Percentiles rank a stretch among this genome's conserved stretches.
Conservation (phyloP, 2,329 filamentous ascomycete genomes). For the Colletotrichum gloeosporioides region DNA sequence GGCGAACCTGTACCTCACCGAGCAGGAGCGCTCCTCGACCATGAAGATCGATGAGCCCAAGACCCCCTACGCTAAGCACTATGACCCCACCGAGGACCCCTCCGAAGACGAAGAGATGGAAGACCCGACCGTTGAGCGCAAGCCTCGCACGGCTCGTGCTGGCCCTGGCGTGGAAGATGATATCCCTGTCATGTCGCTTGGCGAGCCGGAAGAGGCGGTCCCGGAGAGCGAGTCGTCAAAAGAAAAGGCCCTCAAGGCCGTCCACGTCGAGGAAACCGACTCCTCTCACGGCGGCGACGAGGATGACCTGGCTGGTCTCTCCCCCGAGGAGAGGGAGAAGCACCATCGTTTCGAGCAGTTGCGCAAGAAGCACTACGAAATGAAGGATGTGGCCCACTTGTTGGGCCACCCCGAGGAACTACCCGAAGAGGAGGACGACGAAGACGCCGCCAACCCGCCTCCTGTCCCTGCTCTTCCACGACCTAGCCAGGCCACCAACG, state of each 20-base stretch:
- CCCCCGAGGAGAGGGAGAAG: constrained; percentile 83
- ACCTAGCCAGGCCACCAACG: constrained; percentile 15
- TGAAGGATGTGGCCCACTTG: constrained; percentile 90
- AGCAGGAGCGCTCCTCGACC: constrained; percentile 91
- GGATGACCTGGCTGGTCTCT: constrained; percentile 58
- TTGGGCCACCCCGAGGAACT: constrained; percentile 77
- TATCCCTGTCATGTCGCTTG: constrained; percentile 90
- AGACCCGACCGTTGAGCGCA: constrained; percentile 55
- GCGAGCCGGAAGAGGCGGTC: constrained; percentile 83
- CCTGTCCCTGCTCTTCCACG: constrained; percentile 50
- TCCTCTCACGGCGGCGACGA: constrained; percentile 63
- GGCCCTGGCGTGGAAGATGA: constrained; percentile 60
- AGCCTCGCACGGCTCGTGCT: constrained; percentile 27
- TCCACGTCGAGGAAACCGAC: constrained; percentile 74
- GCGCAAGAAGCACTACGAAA: constrained; percentile 98
- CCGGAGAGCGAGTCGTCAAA: constrained; percentile 49
- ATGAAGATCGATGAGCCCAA: constrained; percentile 99
- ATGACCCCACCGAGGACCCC: constrained; percentile 88
- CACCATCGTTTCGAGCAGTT: constrained; percentile 89
- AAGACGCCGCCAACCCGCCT: constrained; percentile 36
- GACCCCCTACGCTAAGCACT: constrained; percentile 92
- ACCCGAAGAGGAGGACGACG: constrained; percentile 66
- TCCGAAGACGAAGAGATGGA: constrained; percentile 76
- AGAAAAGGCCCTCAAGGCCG: constrained; percentile 39
- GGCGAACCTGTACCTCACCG: constrained; percentile 94